Conservation (phyloP, 805 yeast species). For the Vanderwaltozyma yarrowii region DNA sequence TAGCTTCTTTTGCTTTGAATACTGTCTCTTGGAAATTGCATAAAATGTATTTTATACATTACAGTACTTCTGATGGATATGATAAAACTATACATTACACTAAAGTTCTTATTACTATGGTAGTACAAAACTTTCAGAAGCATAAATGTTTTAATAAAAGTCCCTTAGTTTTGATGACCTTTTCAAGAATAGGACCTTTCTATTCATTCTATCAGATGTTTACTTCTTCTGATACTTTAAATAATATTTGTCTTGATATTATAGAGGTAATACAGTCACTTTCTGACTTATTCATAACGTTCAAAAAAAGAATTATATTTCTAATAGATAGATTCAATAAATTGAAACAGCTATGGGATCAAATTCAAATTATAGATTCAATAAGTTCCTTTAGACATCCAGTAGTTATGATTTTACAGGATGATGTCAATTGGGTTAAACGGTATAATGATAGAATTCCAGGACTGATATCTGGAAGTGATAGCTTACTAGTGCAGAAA, state of each 20-base stretch:
- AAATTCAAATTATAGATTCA: conserved; percentile 13
- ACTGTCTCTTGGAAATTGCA: conserved; percentile 22
- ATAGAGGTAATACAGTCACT: conserved; percentile 12
- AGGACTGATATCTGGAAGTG: conserved; percentile 5
- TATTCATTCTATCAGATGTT: conserved; percentile 20
- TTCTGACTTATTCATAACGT: conserved; percentile 10
- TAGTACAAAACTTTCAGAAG: conserved; percentile 13
- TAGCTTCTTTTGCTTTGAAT: conserved; percentile 12
- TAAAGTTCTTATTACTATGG: conserved; percentile 11
- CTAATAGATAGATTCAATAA: conserved; percentile 13
- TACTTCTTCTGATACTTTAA: conserved; percentile 8
- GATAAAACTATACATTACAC: conserved; percentile 12
- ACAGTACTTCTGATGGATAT: conserved; percentile 12
- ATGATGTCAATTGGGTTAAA: conserved; percentile 15
- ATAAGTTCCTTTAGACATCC: conserved; percentile 18
- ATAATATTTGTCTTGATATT: conserved; percentile 9
- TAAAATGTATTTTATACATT: conserved; percentile 17
- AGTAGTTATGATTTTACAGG: conserved; percentile 16
- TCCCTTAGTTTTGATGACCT: conserved; percentile 15
- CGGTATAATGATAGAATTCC: conserved; percentile 5
- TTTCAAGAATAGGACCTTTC: conserved; percentile 17
- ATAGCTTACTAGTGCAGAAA: neutral
- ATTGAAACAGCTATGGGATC: conserved; percentile 17
- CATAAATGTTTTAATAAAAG: conserved; percentile 13
- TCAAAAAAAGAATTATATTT: conserved; percentile 6